phyloP scores from a whole-genome alignment of 192 early-diverging fungal species.

The Phlyctochytrium arcticum region DNA sequence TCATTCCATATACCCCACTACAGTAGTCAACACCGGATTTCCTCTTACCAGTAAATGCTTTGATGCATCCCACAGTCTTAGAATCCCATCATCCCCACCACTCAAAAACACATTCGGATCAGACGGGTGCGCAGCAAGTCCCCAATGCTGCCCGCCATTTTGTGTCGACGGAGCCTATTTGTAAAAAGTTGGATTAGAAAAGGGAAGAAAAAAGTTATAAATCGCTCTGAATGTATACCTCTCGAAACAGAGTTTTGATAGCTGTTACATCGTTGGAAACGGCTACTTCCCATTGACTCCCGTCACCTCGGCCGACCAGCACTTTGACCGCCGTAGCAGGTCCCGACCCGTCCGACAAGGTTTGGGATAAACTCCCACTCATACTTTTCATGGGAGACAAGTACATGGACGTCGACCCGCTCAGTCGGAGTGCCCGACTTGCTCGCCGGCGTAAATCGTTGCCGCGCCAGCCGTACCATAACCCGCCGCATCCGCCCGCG shows the following conservation, averaged over 20 bases:
- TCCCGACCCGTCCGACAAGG: background rate
- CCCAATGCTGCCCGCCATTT: conserved; percentile 21
- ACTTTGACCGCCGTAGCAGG: background rate
- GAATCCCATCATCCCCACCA: conserved; percentile 24
- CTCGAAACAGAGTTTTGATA: background rate
- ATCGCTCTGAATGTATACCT: background rate
- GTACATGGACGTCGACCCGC: conserved; percentile 3
- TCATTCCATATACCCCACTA: background rate
- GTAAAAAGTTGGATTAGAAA: background rate
- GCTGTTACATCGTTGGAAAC: conserved; percentile 3
- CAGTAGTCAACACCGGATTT: too few relatives aligned
- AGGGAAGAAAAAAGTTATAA: background rate
- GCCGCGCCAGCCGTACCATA: conserved; percentile 26
- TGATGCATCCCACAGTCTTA: conserved; percentile 22
- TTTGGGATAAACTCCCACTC: too few relatives aligned
- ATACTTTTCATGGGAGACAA: too few relatives aligned
- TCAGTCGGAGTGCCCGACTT: conserved; percentile 17
- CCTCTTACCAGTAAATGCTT: background rate
- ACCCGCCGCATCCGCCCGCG: conserved; percentile 12
- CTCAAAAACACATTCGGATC: conserved; percentile 17
- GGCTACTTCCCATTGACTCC: conserved; percentile 13
- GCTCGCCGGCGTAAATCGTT: conserved; percentile 8
- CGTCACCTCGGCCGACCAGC: conserved; percentile 21
- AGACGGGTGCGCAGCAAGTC: conserved; percentile 31
- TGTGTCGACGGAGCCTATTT: conserved; percentile 2